Percentiles rank a stretch among this genome's conserved stretches.
Evolutionary conservation across 352 stramenopile species (phyloP).

Genomic region (Blastocystis sp.): DNA sequence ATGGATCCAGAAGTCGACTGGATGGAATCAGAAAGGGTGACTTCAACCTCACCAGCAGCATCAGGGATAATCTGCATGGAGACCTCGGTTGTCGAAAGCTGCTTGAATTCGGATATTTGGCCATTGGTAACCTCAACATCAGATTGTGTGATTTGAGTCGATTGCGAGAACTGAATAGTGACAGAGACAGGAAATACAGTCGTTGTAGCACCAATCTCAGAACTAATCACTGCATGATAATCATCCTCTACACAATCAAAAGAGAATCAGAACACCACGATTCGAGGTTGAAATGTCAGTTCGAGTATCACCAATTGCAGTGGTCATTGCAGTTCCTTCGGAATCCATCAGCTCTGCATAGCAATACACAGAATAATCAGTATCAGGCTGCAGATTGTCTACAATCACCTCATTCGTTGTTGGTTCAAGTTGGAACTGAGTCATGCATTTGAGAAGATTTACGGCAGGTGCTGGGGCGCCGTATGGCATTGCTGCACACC

Average conservation of each 20-base stretch:
- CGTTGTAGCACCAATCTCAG: background rate
- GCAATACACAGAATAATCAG: slow-evolving; percentile 44
- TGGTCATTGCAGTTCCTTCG: background rate
- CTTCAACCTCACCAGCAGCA: background rate
- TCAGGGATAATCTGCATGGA: background rate
- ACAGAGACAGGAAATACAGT: slow-evolving; percentile 10
- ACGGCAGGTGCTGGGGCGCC: background rate
- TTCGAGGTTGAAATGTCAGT: slow-evolving; percentile 6
- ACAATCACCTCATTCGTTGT: slow-evolving; percentile 38
- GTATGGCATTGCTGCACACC: slow-evolving; percentile 17
- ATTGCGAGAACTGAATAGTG: background rate
- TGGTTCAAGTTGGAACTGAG: slow-evolving; percentile 21
- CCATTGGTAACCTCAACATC: slow-evolving; percentile 4
- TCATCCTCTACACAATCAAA: background rate
- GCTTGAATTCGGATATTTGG: background rate
- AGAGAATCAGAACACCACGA: background rate
- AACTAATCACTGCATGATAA: background rate
- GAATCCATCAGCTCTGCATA: background rate
- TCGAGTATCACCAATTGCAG: background rate
- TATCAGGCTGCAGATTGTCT: slow-evolving; percentile 11
- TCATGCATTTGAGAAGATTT: slow-evolving; percentile 19
- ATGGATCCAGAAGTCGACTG: background rate
- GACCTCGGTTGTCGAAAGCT: background rate
- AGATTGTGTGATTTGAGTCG: background rate
- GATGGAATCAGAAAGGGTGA: background rate